phyloP scores from a whole-genome alignment of 2,329 filamentous ascomycete species.

The Monosporascus ibericus region DNA sequence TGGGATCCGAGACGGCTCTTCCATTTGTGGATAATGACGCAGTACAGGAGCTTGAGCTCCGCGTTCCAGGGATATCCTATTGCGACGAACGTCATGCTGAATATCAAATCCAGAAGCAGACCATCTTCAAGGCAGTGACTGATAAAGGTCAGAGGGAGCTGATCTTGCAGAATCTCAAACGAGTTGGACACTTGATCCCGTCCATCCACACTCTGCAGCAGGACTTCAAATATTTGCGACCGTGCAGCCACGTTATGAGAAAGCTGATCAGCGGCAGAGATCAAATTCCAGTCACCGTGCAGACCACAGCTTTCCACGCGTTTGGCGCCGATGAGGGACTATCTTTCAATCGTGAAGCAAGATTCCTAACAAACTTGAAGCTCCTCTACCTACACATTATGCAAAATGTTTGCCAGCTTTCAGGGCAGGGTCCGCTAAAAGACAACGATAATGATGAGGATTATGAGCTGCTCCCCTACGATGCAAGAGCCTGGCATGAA shows the following conservation, averaged over 20 bases:
- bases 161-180: not conserved
- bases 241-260: conserved; percentile 1
- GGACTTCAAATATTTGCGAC: conserved; percentile 3
- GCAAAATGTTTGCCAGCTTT: too few species aligned
- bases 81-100: not conserved
- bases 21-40: not conserved
- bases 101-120: too few species aligned
- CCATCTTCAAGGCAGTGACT: not conserved
- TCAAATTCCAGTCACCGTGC: not conserved
- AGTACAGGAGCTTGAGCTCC: conserved; percentile 1
- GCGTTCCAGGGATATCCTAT: not conserved
- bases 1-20: conserved; percentile 1
- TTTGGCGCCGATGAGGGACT: too few species aligned
- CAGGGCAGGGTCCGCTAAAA: too few species aligned
- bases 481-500: too few species aligned
- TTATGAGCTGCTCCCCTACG: too few species aligned
- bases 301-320: not conserved
- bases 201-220: conserved; percentile 1
- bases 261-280: not conserved
- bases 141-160: not conserved
- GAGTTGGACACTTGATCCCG: conserved; percentile 1
- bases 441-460: too few species aligned
- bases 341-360: too few species aligned
- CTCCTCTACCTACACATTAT: too few species aligned
- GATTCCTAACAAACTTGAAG: too few species aligned